A percentile compares a stretch with the other conserved stretches of the same genome.
Evolutionary conservation across 176 grass and related monocot genomes (phyloP).

Genomic region (Oryza longistaminata): DNA sequence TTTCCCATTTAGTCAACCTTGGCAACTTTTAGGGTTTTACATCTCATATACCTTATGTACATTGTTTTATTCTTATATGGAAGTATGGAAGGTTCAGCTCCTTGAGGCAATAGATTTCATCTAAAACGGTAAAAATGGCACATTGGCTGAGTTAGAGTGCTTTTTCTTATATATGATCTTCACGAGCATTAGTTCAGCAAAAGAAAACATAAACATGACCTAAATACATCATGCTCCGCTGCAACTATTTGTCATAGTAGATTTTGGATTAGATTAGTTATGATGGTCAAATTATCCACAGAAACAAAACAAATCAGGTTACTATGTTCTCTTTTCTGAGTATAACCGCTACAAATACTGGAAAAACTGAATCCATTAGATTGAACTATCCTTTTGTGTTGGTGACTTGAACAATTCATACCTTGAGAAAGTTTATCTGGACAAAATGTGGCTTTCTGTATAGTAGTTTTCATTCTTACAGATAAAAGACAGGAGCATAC

Average conservation of each 20-base stretch:
- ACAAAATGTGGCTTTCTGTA: neutral
- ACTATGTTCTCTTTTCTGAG: neutral
- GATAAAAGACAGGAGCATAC: conserved; percentile 34
- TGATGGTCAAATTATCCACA: neutral
- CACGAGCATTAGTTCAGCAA: neutral
- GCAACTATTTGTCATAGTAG: neutral
- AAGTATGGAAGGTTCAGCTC: neutral
- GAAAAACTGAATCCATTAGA: conserved; percentile 15
- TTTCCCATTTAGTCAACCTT: conserved; percentile 7
- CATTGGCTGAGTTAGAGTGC: neutral
- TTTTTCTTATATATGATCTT: neutral
- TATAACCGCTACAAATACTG: neutral
- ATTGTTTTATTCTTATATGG: conserved; percentile 13
- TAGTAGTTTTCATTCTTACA: conserved; percentile 3
- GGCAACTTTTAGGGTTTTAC: neutral
- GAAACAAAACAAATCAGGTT: neutral
- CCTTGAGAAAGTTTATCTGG: neutral
- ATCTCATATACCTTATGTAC: conserved; percentile 3
- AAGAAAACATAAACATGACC: neutral
- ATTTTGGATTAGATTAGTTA: neutral
- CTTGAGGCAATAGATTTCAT: neutral
- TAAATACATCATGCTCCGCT: neutral
- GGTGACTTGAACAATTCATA: conserved; percentile 4
- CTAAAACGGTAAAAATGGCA: neutral
- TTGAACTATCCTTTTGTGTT: neutral